Percentiles rank a stretch among this genome's conserved stretches.
phyloP scores from a whole-genome alignment of 2,329 filamentous ascomycete species.

The Cadophora sp. region DNA sequence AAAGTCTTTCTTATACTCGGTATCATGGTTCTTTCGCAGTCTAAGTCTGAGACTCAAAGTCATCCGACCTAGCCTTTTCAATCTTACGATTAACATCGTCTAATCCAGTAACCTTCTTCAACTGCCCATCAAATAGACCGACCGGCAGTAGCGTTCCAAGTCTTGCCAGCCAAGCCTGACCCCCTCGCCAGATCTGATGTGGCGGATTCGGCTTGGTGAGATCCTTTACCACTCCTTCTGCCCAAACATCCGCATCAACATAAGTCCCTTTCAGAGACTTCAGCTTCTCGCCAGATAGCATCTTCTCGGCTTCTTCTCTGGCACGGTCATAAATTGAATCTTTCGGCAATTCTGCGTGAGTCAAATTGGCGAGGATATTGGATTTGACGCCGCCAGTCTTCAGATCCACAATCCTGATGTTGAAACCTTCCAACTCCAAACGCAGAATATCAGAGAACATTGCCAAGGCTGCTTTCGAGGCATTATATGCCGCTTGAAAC shows the following conservation, averaged over 20 bases:
- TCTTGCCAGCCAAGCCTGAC: constrained; percentile 17
- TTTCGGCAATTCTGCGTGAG: constrained; percentile 19
- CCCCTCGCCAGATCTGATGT: constrained; percentile 29
- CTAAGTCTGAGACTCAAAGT: neutral
- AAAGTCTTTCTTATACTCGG: too few species aligned
- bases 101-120: constrained; percentile 38
- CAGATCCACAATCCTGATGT: constrained; percentile 35
- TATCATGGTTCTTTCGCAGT: too few species aligned
- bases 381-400: constrained; percentile 30
- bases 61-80: neutral
- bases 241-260: constrained; percentile 26
- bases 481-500: constrained; percentile 31
- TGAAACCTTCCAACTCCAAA: constrained; percentile 33
- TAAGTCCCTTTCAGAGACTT: constrained; percentile 13
- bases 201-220: constrained; percentile 27
- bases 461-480: constrained; percentile 34
- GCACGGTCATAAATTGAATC: constrained; percentile 25
- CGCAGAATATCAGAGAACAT: constrained; percentile 34
- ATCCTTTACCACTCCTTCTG: constrained; percentile 26
- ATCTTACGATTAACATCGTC: constrained; percentile 20
- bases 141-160: constrained; percentile 28
- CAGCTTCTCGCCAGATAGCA: constrained; percentile 13
- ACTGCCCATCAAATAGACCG: constrained; percentile 21
- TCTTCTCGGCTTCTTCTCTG: constrained; percentile 22
- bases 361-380: constrained; percentile 19